Evolutionary conservation across 805 yeast genomes (phyloP).

Genomic region (Metschnikowia anglica): DNA sequence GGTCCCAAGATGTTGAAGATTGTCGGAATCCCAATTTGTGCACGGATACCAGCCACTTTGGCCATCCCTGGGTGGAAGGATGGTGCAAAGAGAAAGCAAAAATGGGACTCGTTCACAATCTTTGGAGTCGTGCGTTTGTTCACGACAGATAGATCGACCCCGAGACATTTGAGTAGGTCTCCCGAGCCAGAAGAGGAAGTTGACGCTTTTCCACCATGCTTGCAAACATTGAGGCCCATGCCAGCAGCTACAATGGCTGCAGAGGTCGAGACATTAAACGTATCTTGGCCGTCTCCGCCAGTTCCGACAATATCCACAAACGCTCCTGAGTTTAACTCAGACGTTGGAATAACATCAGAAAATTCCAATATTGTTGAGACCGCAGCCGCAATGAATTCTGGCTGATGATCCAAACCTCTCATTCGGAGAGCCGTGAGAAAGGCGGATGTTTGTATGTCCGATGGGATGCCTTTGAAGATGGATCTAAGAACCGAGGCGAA

Average conservation of each 20-base stretch:
- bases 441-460: slow-evolving; percentile 71
- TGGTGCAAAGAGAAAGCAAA: slow-evolving; percentile 85
- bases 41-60: slow-evolving; percentile 73
- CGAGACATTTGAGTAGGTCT: slow-evolving; percentile 77
- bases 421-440: slow-evolving; percentile 77
- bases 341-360: slow-evolving; percentile 53
- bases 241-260: slow-evolving; percentile 95
- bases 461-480: slow-evolving; percentile 59
- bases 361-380: slow-evolving; percentile 69
- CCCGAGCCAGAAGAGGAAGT: slow-evolving; percentile 94
- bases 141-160: slow-evolving; percentile 75
- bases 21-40: slow-evolving; percentile 82
- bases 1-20: slow-evolving; percentile 96
- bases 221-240: slow-evolving; percentile 74
- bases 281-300: slow-evolving; percentile 98
- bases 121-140: slow-evolving; percentile 59
- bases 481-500: slow-evolving; percentile 59
- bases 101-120: slow-evolving; percentile 50
- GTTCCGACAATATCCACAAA: slow-evolving; percentile 94
- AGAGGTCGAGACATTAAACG: slow-evolving; percentile 94
- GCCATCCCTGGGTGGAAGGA: slow-evolving; percentile 93
- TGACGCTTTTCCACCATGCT: slow-evolving; percentile 97
- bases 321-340: slow-evolving; percentile 46
- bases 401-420: slow-evolving; percentile 73
- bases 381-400: slow-evolving; percentile 83